A percentile compares a stretch with the other conserved stretches of the same genome.
These are phyloP conservation scores for Zancudomyces culisetae DNA, from an alignment of 371 early-diverging fungal genomes.

Conservation along the genomic window DNA sequence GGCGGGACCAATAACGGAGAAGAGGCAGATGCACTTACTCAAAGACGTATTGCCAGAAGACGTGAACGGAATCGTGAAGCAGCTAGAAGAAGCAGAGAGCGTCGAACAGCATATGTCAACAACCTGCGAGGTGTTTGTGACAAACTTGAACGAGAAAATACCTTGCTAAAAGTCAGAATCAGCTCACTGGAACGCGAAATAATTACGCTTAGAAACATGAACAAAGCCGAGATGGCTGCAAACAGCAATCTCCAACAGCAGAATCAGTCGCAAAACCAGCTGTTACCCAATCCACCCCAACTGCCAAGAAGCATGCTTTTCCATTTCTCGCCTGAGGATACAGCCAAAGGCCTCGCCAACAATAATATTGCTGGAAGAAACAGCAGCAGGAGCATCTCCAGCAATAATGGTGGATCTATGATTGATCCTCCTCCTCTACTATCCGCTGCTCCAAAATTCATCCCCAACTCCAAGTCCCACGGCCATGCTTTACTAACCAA, in stretches of 20 bases:
- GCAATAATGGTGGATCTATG: no score
- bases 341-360: no score
- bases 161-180: conserved; percentile 1
- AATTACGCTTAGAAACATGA: neutral
- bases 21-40: neutral
- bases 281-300: neutral
- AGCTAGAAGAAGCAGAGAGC: neutral
- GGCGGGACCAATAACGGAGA: no score
- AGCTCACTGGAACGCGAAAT: neutral
- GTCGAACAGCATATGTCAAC: neutral
- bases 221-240: neutral
- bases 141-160: conserved; percentile 1
- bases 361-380: no score
- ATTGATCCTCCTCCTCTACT: no score
- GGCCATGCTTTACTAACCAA: no score
- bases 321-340: no score
- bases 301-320: neutral
- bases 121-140: conserved; percentile 1
- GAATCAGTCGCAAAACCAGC: neutral
- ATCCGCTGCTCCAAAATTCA: no score
- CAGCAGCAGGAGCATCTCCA: no score
- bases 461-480: no score
- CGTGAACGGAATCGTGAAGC: conserved; percentile 2
- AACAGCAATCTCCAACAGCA: neutral
- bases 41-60: neutral